Base-by-base conservation (phyloP, 192 early-diverging fungal genomes). In the Linnemannia hyalina region DNA sequence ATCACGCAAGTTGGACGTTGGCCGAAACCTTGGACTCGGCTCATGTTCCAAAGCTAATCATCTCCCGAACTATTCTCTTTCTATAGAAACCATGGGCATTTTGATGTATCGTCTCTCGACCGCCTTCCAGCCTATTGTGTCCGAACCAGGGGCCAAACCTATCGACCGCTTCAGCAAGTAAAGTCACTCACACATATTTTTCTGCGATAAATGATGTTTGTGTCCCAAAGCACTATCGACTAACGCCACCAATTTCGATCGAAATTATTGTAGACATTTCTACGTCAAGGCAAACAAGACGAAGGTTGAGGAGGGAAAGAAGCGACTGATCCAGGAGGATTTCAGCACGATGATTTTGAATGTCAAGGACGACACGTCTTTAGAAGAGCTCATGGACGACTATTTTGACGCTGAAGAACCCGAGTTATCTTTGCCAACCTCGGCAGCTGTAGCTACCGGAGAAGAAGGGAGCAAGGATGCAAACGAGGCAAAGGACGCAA, bases 71-170 rank as follows among this genome's bases (percentile, higher is more conserved):
- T 47, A 55, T 35, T 40, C 20, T 74, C 22, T 77, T 10, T 60
- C 29, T 84, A 35, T 78, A 91, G 95, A 96, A 80, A 94, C 94
- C 74, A 94, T 96, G 92, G 91, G 88, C 3, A 93, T 93, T 74
- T 90, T 93, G 20, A 93, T 95, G 78, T 87, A 89, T 7, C 82
- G 93, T 15, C 79, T 96, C 3, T 91, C 90, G 29, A 91, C 92
- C 23, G 95, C 94, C 0, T 87, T 96, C 68, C 88, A 90, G 40
- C 88, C 90, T 2, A 36, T 83, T 18, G 3, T 76, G 36, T 54
- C 73, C 18, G 75, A 89, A 57, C 49, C 73, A 22, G 80, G 32
- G 0, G 57, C 69, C 11, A 74, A 57, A 42, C 83, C 81, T 32
- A 35, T 77, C 13, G 84, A 81, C 38, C 75, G 84, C 16, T 80